Conservation (phyloP, 257 asterid genomes). For the Solanum acaule region DNA sequence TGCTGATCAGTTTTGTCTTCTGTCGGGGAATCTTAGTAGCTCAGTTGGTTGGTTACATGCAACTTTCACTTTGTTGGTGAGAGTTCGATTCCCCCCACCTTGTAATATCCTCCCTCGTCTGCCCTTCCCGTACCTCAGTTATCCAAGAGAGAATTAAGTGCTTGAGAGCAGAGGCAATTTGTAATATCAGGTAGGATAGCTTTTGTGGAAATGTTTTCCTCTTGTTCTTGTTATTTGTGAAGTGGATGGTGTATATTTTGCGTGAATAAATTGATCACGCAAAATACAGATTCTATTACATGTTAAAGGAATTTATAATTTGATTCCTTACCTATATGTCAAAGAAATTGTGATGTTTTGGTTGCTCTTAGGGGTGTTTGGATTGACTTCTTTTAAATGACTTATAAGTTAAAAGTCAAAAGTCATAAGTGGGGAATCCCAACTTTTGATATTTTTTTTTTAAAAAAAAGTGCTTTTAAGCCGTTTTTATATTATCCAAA, state of each 20-base stretch:
- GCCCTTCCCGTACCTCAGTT: neutral
- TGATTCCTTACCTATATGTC: neutral
- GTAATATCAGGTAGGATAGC: neutral
- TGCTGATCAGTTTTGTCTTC: neutral
- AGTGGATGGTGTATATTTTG: constrained; percentile 5
- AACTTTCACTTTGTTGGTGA: neutral
- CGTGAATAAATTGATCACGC: neutral
- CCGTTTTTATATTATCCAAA: too few species aligned
- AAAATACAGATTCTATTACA: neutral
- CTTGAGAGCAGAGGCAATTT: constrained; percentile 2
- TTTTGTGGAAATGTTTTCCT: neutral
- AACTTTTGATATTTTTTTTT: too few species aligned
- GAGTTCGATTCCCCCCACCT: neutral
- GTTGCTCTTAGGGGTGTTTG: neutral
- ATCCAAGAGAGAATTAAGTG: constrained; percentile 26
- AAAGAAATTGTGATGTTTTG: neutral
- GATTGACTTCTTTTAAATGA: too few species aligned
- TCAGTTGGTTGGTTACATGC: neutral
- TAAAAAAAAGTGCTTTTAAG: too few species aligned
- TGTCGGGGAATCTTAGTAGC: neutral
- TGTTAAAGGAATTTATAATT: neutral
- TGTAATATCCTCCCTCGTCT: neutral
- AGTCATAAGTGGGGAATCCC: too few species aligned
- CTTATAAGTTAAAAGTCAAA: too few species aligned
- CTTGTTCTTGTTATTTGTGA: neutral